Evolutionary conservation across 768 basidiomycete genomes (phyloP), one percentile per base, ranked within the genome.

Genomic region (Leucogyrophana mollusca): DNA sequence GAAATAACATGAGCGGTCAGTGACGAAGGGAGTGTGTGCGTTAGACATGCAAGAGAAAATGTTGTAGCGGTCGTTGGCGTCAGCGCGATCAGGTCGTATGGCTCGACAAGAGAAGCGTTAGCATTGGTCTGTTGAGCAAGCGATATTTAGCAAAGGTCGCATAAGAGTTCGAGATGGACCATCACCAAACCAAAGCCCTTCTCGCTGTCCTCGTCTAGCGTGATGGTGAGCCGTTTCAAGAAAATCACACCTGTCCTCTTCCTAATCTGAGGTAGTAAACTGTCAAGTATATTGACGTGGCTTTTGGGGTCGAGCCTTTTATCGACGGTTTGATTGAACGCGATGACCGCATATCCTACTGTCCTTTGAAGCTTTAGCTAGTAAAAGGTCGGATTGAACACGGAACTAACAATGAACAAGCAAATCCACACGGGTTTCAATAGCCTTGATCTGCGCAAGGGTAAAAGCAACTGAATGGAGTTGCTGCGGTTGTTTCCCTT

Each of bases 291-390:
- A 61, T 93, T 90, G 34, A 78, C 67, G 56, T 89, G 87, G 0
- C 69, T 71, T 61, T 85, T 85, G 2, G 80, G 71, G 53, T 90
- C 87, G n/a, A 91, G 73, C 50, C 79, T 83, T 43, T 83, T 82
- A 46, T 81, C 71, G 13, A 87, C 74, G 2, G 78, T 81, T 56
- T 93, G 88, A 55, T 81, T 87, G 52, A 94, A 74, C 2, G 84
- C 86, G 37, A 94, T 59, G 27, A 90, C 82, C 22, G 84, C 80
- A 67, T 93, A 94, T 74, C 92, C 92, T 73, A 94, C 91, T 94
- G 61, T 23, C 24, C 40, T 46, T 51, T 11, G 18, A 36, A 34
- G 14, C 2, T 46, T 61, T 27, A 56, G 41, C 30, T 11, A 27
- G 4, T 13, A 40, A 16, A 34, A 16, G 7, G 2, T 7, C 4